phyloP scores from a whole-genome alignment of 805 yeast genomes.

The Komagataella kurtzmanii region DNA sequence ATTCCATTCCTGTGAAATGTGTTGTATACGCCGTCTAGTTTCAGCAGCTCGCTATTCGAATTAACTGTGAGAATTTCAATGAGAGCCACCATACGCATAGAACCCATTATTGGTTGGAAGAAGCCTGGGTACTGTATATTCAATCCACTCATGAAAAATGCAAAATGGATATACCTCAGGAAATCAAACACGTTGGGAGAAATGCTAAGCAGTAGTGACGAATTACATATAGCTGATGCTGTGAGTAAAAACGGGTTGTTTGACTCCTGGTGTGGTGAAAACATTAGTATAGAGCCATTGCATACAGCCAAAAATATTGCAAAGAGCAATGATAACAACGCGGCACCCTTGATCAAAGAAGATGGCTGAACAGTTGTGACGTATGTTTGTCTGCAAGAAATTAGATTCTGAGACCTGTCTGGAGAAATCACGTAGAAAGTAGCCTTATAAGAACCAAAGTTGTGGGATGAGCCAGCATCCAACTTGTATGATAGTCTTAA shows the following conservation, averaged over 20 bases:
- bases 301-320: constrained; percentile 21
- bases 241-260: constrained; percentile 33
- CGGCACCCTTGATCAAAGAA: constrained; percentile 24
- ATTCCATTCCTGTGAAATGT: constrained; percentile 25
- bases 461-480: constrained; percentile 11
- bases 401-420: constrained; percentile 16
- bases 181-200: constrained; percentile 39
- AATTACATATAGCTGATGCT: constrained; percentile 49
- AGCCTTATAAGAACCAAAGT: constrained; percentile 32
- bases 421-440: constrained; percentile 27
- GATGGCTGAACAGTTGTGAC: constrained; percentile 33
- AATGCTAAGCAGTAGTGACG: constrained; percentile 36
- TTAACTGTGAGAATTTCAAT: constrained; percentile 12
- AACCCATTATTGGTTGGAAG: constrained; percentile 38
- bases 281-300: constrained; percentile 21
- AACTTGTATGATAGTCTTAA: constrained; percentile 13
- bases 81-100: constrained; percentile 43
- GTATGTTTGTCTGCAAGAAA: constrained; percentile 34
- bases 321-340: constrained; percentile 24
- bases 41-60: constrained; percentile 3
- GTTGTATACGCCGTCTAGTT: constrained; percentile 24
- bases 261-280: constrained; percentile 49
- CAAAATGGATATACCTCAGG: constrained; percentile 42
- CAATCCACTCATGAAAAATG: constrained; percentile 41
- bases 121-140: constrained; percentile 49